Base-by-base conservation (phyloP, 139 green algal species). In the Chlamydomonas sp. region DNA sequence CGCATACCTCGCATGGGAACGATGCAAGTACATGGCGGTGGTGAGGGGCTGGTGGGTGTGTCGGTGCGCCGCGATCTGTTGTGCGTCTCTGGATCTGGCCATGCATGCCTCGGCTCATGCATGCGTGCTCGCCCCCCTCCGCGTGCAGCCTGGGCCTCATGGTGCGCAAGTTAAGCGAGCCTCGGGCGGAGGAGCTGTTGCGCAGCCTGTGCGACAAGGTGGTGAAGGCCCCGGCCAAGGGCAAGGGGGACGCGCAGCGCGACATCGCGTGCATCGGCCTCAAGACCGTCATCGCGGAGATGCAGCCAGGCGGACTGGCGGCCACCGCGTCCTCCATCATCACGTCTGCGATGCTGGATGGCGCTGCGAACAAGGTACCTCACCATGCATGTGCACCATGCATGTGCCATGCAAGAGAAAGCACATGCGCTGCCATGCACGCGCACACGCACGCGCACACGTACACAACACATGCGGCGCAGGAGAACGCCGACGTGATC, bases 181-280 rank as follows among this genome's bases (percentile, higher is more conserved):
- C 63, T 1, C 79, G 78, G n/a, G 73, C 90, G 5, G 72, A 87
- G 47, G 81, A 89, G 13, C 75, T 95, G 48, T 49, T 89, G 28
- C 35, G 73, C 1, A 62, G 50, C 13, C 83, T 96, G 48, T 89
- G 81, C 70, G 70, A 79, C 6, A 93, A 92, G 73, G 73, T 96
- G 30, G 39, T 3, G n/a, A 22, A 2, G 4, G 26, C 13, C 20
- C 31, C 48, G 31, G n/a, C n/a, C 29, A 73, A 37, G 33, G 26
- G 10, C 31, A 73, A 74, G 58, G 65, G 70, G 47, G 57, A 78
- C 43, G 58, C 76, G 49, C 66, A 71, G 69, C 75, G 87, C 0
- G 91, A 97, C 59, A 87, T 90, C 30, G 87, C 87, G 5, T 74
- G 65, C 65, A 92, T 97, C 48, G 89, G 84, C 2, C 70, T 97